A percentile compares a stretch with the other conserved stretches of the same genome.
phyloP scores from a whole-genome alignment of 345 rosid genomes.

The Hibiscus syriacus region DNA sequence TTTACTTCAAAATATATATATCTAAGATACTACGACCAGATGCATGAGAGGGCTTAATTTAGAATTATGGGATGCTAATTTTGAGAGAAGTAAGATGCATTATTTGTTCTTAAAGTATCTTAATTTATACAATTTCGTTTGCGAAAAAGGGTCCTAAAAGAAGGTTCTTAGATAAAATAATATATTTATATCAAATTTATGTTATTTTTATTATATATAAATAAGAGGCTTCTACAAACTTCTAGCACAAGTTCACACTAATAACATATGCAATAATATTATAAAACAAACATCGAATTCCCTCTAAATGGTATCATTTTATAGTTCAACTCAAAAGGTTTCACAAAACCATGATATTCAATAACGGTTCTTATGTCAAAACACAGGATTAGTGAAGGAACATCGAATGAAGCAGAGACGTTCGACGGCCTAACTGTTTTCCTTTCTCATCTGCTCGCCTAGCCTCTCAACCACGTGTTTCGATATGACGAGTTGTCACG shows the following conservation, averaged over 20 bases:
- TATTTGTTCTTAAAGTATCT: no score
- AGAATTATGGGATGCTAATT: no score
- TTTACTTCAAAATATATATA: no score
- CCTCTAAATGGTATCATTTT: not conserved
- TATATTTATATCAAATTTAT: no score
- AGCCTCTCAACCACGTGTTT: conserved; percentile 96
- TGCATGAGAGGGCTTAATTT: no score
- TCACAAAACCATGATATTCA: not conserved
- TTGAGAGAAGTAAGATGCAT: no score
- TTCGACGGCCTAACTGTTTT: not conserved
- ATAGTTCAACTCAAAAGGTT: not conserved
- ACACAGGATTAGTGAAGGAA: not conserved
- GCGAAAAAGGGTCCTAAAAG: no score
- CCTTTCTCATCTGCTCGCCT: conserved; percentile 21
- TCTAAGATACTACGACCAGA: no score
- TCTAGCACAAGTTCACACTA: not conserved
- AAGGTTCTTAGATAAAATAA: no score
- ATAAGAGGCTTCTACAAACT: no score
- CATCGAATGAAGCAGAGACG: not conserved
- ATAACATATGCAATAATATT: not conserved
- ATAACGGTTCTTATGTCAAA: conserved; percentile 3
- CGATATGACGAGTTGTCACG: conserved; percentile 88
- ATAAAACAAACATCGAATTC: not conserved
- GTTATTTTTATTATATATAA: no score
- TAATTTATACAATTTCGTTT: no score